A percentile compares a stretch with the other conserved stretches of the same genome.
These are phyloP conservation scores for Penstemon davidsonii DNA, from an alignment of 257 asterid genomes.

Conservation along the genomic window DNA sequence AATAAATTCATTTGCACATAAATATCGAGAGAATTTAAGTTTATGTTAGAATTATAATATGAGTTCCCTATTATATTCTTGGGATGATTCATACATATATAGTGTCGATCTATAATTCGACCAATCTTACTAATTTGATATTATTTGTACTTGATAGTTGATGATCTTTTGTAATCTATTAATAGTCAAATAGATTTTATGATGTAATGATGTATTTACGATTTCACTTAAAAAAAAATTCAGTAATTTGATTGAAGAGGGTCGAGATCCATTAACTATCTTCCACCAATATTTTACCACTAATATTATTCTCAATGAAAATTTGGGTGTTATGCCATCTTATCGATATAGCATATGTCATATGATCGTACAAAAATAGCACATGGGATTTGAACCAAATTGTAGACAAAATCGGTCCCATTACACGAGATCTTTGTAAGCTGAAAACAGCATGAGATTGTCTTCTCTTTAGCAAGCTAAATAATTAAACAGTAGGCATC, in stretches of 20 bases:
- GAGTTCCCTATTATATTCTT: too few species aligned
- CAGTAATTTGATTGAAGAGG: too few species aligned
- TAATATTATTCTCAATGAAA: background rate
- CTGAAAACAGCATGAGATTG: constrained; percentile 27
- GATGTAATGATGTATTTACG: too few species aligned
- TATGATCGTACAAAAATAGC: constrained; percentile 43
- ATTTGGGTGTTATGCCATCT: background rate
- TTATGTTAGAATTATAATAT: constrained; percentile 17
- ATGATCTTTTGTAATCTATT: too few species aligned
- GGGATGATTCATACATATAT: too few species aligned
- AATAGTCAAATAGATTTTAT: too few species aligned
- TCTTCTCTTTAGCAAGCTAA: constrained; percentile 35
- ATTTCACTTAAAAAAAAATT: too few species aligned
- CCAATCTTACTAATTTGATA: too few species aligned
- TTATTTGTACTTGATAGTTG: too few species aligned
- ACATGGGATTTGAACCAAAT: constrained; percentile 45
- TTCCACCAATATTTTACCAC: background rate
- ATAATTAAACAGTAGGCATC: background rate
- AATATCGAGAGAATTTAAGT: constrained; percentile 15
- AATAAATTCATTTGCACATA: too few species aligned
- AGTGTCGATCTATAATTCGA: too few species aligned
- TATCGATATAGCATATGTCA: constrained; percentile 30
- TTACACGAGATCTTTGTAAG: constrained; percentile 26
- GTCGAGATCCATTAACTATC: too few species aligned
- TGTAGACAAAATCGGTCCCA: constrained; percentile 35